These are phyloP conservation scores for Neurospora intermedia DNA, from an alignment of 495 filamentous ascomycete genomes.

Conservation along the genomic window DNA sequence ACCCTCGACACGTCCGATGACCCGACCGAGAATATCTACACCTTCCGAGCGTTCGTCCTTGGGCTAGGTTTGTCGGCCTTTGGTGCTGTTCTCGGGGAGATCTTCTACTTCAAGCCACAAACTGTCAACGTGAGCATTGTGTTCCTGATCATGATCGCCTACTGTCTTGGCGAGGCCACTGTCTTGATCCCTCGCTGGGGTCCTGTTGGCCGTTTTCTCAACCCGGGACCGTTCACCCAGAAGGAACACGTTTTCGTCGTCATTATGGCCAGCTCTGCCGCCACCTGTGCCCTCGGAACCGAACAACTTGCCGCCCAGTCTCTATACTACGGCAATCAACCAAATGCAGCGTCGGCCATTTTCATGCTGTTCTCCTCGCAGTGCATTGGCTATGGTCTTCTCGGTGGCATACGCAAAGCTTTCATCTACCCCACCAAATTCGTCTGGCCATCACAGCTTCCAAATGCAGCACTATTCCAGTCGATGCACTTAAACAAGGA, in stretches of 20 bases:
- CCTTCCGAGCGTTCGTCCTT: conserved; percentile 22
- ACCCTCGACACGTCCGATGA: conserved; percentile 25
- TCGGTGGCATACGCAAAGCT: conserved; percentile 38
- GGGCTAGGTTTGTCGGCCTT: conserved; percentile 26
- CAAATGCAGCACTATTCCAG: conserved; percentile 27
- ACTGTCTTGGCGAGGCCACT: conserved; percentile 23
- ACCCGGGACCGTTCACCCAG: conserved; percentile 28
- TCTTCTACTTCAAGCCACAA: conserved; percentile 41
- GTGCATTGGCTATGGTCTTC: conserved; percentile 41
- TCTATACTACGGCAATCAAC: conserved; percentile 30
- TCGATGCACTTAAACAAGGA: conserved; percentile 24
- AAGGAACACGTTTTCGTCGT: conserved; percentile 31
- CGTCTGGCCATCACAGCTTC: conserved; percentile 29
- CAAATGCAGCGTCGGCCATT: conserved; percentile 22
- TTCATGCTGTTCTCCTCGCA: conserved; percentile 33
- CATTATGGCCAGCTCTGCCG: conserved; percentile 29
- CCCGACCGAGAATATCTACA: conserved; percentile 21
- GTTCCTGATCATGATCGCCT: conserved; percentile 33
- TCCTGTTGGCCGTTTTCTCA: conserved; percentile 23
- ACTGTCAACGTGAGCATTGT: conserved; percentile 30
- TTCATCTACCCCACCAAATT: conserved; percentile 43
- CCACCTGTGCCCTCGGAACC: conserved; percentile 19
- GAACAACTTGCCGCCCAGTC: conserved; percentile 30
- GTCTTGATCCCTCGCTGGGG: conserved; percentile 29
- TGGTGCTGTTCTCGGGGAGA: conserved; percentile 18